Percentiles rank a stretch among this genome's conserved stretches.
phyloP scores from a whole-genome alignment of 805 yeast genomes.

The Yarrowia sp. region DNA sequence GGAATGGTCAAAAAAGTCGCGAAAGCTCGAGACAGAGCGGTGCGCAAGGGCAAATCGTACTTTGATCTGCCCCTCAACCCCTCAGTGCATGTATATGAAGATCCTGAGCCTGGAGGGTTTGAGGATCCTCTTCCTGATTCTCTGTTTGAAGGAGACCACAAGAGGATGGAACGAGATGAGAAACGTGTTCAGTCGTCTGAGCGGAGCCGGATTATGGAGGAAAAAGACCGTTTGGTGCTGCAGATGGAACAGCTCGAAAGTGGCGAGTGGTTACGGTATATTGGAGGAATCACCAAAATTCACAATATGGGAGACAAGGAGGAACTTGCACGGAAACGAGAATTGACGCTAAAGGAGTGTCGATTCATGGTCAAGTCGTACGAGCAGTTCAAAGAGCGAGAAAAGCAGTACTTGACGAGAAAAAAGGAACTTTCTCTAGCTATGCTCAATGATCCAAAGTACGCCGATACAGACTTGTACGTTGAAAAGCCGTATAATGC shows the following conservation, averaged over 20 bases:
- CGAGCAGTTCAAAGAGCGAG: conserved; percentile 29
- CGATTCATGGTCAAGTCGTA: conserved; percentile 17
- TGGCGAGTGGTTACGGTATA: conserved; percentile 58
- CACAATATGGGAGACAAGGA: conserved; percentile 56
- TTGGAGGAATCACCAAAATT: conserved; percentile 59
- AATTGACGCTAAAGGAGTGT: conserved; percentile 58
- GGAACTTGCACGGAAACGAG: conserved; percentile 62
- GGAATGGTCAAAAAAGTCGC: conserved; percentile 15
- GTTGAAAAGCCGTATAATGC: conserved; percentile 18
- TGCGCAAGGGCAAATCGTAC: neutral
- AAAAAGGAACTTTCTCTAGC: conserved; percentile 23
- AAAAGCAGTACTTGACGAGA: conserved; percentile 1
- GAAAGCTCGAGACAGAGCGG: neutral
- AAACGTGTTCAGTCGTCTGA: conserved; percentile 64
- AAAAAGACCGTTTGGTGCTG: conserved; percentile 58
- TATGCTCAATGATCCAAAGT: conserved; percentile 17
- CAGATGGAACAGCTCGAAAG: conserved; percentile 56
- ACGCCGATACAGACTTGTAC: conserved; percentile 16
- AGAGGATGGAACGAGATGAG: conserved; percentile 69
- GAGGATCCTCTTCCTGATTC: conserved; percentile 59
- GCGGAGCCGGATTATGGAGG: conserved; percentile 59
- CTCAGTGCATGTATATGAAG: neutral
- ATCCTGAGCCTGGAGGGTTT: conserved; percentile 19
- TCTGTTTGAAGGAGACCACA: conserved; percentile 58
- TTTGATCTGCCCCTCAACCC: conserved; percentile 11